These are phyloP conservation scores for Collariella sp. DNA, from an alignment of 495 filamentous ascomycete genomes.

Conservation along the genomic window DNA sequence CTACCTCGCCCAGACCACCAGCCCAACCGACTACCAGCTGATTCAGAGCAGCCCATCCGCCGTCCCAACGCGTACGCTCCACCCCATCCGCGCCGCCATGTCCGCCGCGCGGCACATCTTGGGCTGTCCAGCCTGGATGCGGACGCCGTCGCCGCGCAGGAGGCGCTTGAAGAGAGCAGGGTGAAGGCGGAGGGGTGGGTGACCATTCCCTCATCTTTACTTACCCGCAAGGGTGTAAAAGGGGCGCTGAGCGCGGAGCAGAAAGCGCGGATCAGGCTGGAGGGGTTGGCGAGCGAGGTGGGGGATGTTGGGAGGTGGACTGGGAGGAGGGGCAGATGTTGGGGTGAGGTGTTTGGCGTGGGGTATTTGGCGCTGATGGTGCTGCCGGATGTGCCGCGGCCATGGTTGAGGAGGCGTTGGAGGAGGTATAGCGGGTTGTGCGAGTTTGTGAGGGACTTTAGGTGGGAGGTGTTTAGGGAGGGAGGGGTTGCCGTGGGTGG, in stretches of 20 bases:
- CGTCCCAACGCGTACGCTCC: slow-evolving; percentile 70
- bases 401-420: slow-evolving; percentile 63
- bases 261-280: slow-evolving; percentile 55
- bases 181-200: slow-evolving; percentile 26
- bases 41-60: slow-evolving; percentile 64
- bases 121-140: slow-evolving; percentile 49
- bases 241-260: slow-evolving; percentile 36
- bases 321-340: slow-evolving; percentile 46
- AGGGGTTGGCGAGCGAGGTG: slow-evolving; percentile 57
- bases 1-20: slow-evolving; percentile 53
- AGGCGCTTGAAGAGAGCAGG: slow-evolving; percentile 22
- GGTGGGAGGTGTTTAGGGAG: slow-evolving; percentile 32
- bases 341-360: slow-evolving; percentile 70
- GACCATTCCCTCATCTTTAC: slow-evolving; percentile 21
- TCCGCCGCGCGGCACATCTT: slow-evolving; percentile 63
- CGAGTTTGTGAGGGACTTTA: slow-evolving; percentile 45
- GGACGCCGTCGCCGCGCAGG: slow-evolving; percentile 27
- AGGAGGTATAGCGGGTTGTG: slow-evolving; percentile 46
- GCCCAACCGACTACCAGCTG: slow-evolving; percentile 59
- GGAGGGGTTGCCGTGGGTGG: slow-evolving; percentile 9
- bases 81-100: slow-evolving; percentile 59
- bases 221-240: slow-evolving; percentile 3
- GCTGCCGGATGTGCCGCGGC: slow-evolving; percentile 57
- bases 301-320: slow-evolving; percentile 59
- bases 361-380: slow-evolving; percentile 66